phyloP scores from a whole-genome alignment of 2,329 filamentous ascomycete genomes.

The Pseudogymnoascus sp. region DNA sequence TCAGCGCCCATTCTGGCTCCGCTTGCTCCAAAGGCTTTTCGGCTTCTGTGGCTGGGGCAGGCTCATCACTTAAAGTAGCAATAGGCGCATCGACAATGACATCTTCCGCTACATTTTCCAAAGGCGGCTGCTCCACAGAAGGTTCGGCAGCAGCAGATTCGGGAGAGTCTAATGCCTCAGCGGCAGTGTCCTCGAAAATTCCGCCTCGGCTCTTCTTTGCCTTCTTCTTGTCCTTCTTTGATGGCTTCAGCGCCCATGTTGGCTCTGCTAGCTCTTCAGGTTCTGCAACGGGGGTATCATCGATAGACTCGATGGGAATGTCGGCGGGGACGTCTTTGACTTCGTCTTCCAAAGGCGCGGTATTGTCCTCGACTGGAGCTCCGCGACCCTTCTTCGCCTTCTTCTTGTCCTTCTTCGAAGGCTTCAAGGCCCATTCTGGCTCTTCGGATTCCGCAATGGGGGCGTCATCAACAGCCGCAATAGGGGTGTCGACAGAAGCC shows the following conservation, averaged over 20 bases:
- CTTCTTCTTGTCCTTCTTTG: conserved; percentile 35
- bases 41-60: background rate
- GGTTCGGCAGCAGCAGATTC: background rate
- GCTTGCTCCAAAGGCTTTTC: background rate
- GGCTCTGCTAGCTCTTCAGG: background rate
- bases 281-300: background rate
- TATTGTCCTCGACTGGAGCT: background rate
- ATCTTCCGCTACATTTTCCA: background rate
- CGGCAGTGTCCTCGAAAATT: background rate
- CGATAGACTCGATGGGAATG: background rate
- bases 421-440: background rate
- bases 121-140: background rate
- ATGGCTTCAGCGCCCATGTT: conserved; percentile 9
- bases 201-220: background rate
- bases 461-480: background rate
- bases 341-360: background rate
- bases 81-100: background rate
- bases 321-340: background rate
- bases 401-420: conserved; percentile 34
- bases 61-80: conserved; percentile 1
- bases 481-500: background rate
- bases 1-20: background rate
- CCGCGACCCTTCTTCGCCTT: conserved; percentile 14
- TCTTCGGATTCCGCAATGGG: background rate
- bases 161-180: background rate